Evolutionary conservation across 2,329 filamentous ascomycete genomes (phyloP), one percentile per base, ranked within the genome.

Genomic region (Aspergillus transmontanensis): DNA sequence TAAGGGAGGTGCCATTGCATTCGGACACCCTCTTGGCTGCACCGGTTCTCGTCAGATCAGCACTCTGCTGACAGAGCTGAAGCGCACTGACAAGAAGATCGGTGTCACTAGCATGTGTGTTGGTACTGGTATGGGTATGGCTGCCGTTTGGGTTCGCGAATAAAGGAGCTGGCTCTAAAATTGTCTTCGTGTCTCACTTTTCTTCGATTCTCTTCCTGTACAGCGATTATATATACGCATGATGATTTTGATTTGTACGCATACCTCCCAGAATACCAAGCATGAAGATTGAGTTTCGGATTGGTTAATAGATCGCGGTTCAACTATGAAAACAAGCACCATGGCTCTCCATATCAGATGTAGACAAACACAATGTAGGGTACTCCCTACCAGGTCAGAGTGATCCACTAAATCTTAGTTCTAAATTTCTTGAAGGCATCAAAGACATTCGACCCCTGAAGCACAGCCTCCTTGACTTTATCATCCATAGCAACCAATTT

Each of bases 121-220:
- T 57, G 95, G 94, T 58, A 98, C 94, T 2, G 94, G 93, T 59
- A 98, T 98, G 95, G 94, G 94, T 58, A 96, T 97, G 93, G 94
- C 93, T 62, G 93, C 94, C 64, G 90, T 97, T 64, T 97, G 94
- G 93, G 94, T 97, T 69, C 92, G 93, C 3, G 94, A 97, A 84
- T 96, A 92, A 76, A 70, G 69, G 68, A 68, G 64, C 68, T 68
- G 67, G 62, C 58, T 67, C 51, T 68, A 57, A 59, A 57, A 64
- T 62, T 66, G 59, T 64, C 36, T 56, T 30, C 51, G 53, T 57
- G n/a, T 51, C 59, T 66, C 54, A 41, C 59, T 60, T 64, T 57
- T 45, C 57, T 66, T 66, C 30, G 41, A 51, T 66, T 65, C 32
- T 61, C 55, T 61, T 64, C 46, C 57, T 66, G 55, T 65, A 57